Conservation (phyloP, 2,329 filamentous ascomycete species). For the Diaporthe sp. region DNA sequence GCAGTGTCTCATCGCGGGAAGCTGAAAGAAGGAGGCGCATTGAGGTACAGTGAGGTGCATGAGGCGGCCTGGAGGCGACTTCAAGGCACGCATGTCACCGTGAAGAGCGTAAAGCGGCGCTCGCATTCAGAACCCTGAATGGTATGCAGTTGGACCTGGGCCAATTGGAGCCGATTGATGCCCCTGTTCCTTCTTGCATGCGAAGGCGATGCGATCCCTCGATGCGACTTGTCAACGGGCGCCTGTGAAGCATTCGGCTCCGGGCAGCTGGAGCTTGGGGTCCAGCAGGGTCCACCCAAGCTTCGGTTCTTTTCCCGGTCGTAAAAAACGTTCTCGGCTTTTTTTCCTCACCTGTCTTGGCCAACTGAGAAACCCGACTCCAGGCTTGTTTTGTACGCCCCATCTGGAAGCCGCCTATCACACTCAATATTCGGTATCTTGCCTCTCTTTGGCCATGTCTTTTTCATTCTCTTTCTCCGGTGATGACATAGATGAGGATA, state of each 20-base stretch:
- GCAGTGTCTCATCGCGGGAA: background rate
- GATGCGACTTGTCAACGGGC: constrained; percentile 16
- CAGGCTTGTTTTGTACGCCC: background rate
- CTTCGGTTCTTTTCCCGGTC: background rate
- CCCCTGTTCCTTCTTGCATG: background rate
- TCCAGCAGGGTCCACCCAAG: background rate
- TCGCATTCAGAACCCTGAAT: background rate
- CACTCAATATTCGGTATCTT: background rate
- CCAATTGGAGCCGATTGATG: constrained; percentile 7
- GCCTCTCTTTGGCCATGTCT: constrained; percentile 45
- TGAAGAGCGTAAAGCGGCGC: constrained; percentile 14
- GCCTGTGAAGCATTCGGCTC: constrained; percentile 11
- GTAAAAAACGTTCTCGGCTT: constrained; percentile 16
- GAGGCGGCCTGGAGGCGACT: background rate
- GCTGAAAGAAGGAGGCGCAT: constrained; percentile 11
- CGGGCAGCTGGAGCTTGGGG: constrained; percentile 5
- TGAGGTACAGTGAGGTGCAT: constrained; percentile 1
- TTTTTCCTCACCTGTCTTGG: background rate
- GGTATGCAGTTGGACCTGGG: background rate
- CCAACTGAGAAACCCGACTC: background rate
- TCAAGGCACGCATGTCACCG: background rate
- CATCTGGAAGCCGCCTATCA: background rate
- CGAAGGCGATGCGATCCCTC: background rate
- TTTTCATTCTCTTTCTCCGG: constrained; percentile 72
- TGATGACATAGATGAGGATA: constrained; percentile 70